A percentile compares a stretch with the other conserved stretches of the same genome.
phyloP scores from a whole-genome alignment of 2,329 filamentous ascomycete genomes.

The Pseudopyrenochaeta lycopersici region DNA sequence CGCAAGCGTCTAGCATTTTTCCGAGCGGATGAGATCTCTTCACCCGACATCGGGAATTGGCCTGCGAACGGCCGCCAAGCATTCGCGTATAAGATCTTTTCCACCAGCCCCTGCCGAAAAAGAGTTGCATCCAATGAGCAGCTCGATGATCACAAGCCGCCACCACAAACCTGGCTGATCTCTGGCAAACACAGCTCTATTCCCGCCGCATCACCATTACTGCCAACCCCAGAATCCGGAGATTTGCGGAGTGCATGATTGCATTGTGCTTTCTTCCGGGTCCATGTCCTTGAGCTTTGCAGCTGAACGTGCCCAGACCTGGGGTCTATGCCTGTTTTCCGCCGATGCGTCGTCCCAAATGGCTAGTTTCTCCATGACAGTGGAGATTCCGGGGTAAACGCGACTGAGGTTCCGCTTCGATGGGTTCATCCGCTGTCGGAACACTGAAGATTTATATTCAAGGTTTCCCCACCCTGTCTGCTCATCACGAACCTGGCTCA shows the following conservation, averaged over 20 bases:
- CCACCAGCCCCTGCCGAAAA: background rate
- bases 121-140: background rate
- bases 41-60: slow-evolving; percentile 1
- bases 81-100: background rate
- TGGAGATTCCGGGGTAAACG: slow-evolving; percentile 16
- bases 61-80: background rate
- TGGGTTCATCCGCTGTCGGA: background rate
- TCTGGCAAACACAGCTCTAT: background rate
- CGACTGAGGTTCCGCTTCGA: slow-evolving; percentile 8
- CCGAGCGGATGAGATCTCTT: background rate
- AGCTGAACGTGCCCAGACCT: background rate
- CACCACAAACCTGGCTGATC: background rate
- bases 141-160: background rate
- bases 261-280: background rate
- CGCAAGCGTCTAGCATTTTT: background rate
- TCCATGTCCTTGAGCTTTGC: background rate
- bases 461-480: background rate
- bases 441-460: slow-evolving; percentile 5
- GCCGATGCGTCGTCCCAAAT: slow-evolving; percentile 4
- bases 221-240: slow-evolving; percentile 1
- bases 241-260: background rate
- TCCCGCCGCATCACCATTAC: background rate
- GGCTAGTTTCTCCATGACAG: slow-evolving; percentile 18
- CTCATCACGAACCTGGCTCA: no score
- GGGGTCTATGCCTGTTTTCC: slow-evolving; percentile 12